phyloP scores from a whole-genome alignment of 2,329 filamentous ascomycete genomes.

The Colletotrichum cordylinicola region DNA sequence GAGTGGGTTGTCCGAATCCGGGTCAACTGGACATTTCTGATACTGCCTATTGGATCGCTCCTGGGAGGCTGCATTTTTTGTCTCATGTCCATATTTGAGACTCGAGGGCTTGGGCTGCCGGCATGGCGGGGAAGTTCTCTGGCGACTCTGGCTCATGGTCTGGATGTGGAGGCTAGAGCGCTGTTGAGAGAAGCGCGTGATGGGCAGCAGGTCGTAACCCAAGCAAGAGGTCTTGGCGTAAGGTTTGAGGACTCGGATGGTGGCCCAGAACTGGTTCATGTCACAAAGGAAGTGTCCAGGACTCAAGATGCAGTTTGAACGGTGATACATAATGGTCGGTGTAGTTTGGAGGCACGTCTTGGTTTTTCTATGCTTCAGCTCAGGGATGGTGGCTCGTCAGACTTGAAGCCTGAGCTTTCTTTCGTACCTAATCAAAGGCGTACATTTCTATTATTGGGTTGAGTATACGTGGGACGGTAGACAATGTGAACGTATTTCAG shows the following conservation, averaged over 20 bases:
- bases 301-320: no score
- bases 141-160: not conserved
- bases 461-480: no score
- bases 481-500: no score
- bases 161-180: not conserved
- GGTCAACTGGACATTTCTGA: not conserved
- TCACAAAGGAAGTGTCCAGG: no score
- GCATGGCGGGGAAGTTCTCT: not conserved
- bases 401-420: no score
- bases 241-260: not conserved
- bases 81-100: not conserved
- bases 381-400: no score
- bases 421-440: no score
- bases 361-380: no score
- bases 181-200: not conserved
- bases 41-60: not conserved
- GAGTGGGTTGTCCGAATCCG: not conserved
- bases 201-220: accelerated
- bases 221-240: not conserved
- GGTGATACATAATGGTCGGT: no score
- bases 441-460: no score
- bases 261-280: not conserved
- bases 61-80: not conserved
- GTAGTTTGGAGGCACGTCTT: no score
- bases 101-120: not conserved